Evolutionary conservation across 2,329 filamentous ascomycete species (phyloP).

Genomic region (Bipolaris gigantea): DNA sequence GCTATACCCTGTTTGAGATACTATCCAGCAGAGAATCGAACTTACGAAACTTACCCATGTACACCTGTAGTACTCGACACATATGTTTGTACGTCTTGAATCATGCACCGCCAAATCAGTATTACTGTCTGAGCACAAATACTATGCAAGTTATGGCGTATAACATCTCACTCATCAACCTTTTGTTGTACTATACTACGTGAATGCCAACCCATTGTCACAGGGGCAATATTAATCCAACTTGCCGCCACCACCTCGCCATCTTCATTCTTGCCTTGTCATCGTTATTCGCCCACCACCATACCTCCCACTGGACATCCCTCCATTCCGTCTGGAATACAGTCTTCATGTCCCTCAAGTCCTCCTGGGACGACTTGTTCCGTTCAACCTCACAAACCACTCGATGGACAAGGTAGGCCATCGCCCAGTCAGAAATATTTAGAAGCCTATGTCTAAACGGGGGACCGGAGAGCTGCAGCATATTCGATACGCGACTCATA

Average conservation of each 20-base stretch:
- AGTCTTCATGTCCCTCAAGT: conserved; percentile 7
- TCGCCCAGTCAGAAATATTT: conserved; percentile 8
- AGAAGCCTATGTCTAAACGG: background rate
- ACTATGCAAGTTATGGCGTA: too few species aligned
- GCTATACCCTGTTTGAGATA: too few species aligned
- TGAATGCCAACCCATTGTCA: background rate
- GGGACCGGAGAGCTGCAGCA: background rate
- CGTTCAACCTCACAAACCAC: conserved; percentile 14
- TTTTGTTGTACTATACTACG: too few species aligned
- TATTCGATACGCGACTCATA: background rate
- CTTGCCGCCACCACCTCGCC: conserved; percentile 18
- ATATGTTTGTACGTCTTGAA: too few species aligned
- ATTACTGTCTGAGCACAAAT: too few species aligned
- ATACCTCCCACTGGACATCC: conserved; percentile 22
- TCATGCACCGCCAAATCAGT: too few species aligned
- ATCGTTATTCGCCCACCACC: conserved; percentile 33
- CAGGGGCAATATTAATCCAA: too few species aligned
- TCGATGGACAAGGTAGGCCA: conserved; percentile 6
- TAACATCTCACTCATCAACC: too few species aligned
- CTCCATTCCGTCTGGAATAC: conserved; percentile 18
- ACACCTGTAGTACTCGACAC: too few species aligned
- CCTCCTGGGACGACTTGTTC: background rate
- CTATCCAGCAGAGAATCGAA: too few species aligned
- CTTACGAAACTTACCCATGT: too few species aligned
- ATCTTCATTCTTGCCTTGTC: conserved; percentile 28